Percentiles rank a stretch among this genome's conserved stretches.
phyloP scores from a whole-genome alignment of 768 basidiomycete genomes.

The Jaapia argillacea region DNA sequence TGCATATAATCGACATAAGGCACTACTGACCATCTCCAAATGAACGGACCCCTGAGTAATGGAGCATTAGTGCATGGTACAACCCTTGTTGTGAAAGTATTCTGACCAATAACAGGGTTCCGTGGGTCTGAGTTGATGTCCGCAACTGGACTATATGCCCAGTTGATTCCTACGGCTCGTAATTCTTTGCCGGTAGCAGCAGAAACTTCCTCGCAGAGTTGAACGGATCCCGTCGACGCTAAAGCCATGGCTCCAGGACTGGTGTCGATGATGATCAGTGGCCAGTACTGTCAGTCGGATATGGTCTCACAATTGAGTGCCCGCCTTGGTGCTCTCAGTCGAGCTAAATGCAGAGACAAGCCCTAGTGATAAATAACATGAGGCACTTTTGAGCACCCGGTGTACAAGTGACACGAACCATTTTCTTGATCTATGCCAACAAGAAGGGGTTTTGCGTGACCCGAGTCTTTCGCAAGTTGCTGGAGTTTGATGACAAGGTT shows the following conservation, averaged over 20 bases:
- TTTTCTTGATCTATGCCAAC: constrained; percentile 73
- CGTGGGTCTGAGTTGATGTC: constrained; percentile 62
- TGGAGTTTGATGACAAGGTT: constrained; percentile 41
- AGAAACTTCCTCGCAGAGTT: constrained; percentile 34
- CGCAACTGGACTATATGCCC: constrained; percentile 61
- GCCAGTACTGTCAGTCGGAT: neutral
- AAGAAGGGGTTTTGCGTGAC: constrained; percentile 46
- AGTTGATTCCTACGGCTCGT: constrained; percentile 54
- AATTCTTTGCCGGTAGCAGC: constrained; percentile 47
- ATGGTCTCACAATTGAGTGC: constrained; percentile 54
- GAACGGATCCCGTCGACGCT: constrained; percentile 39
- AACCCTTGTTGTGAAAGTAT: neutral
- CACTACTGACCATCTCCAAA: constrained; percentile 49
- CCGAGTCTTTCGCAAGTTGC: constrained; percentile 40
- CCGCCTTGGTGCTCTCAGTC: constrained; percentile 27
- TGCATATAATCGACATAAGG: neutral
- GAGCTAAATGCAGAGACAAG: constrained; percentile 62
- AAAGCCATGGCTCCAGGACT: constrained; percentile 73
- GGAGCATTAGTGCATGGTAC: neutral
- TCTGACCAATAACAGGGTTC: constrained; percentile 63
- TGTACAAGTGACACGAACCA: constrained; percentile 25
- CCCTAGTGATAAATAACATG: constrained; percentile 30
- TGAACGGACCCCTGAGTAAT: constrained; percentile 47
- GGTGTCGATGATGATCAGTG: neutral
- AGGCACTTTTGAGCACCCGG: neutral